A percentile compares a stretch with the other conserved stretches of the same genome.
Conservation (phyloP, 2,329 filamentous ascomycete genomes). For the Neoarthrinium moseri region DNA sequence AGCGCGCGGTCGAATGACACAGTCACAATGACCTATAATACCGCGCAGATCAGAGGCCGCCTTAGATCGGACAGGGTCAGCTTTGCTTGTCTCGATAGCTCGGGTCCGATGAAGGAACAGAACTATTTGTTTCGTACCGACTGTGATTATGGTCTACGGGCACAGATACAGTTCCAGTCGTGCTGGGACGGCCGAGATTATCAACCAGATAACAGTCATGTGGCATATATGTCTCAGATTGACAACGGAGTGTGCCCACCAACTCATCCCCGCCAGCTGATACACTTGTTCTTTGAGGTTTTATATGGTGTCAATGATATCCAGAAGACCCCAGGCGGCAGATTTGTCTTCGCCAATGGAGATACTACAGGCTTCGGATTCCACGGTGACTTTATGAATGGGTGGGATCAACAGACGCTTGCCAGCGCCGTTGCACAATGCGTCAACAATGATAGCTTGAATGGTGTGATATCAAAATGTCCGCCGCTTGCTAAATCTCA, state of each 20-base stretch:
- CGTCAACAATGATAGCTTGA: constrained; percentile 5
- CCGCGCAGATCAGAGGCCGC: constrained; percentile 27
- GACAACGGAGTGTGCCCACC: constrained; percentile 41
- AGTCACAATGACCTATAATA: constrained; percentile 30
- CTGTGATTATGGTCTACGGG: neutral
- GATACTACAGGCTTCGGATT: constrained; percentile 51
- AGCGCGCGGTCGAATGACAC: constrained; percentile 29
- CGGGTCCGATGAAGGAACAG: constrained; percentile 19
- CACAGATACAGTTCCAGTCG: constrained; percentile 58
- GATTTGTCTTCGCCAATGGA: constrained; percentile 44
- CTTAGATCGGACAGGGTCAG: constrained; percentile 29
- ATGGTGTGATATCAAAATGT: neutral
- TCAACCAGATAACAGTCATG: constrained; percentile 36
- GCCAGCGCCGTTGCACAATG: constrained; percentile 1
- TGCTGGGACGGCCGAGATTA: constrained; percentile 63
- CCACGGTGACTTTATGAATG: constrained; percentile 53
- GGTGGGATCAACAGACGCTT: constrained; percentile 40
- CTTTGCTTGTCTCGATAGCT: constrained; percentile 24
- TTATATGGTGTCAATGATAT: constrained; percentile 28
- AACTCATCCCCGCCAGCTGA: constrained; percentile 42
- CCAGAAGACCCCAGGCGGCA: constrained; percentile 19
- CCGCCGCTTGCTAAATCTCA: constrained; percentile 18
- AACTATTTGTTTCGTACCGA: constrained; percentile 50
- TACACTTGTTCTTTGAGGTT: constrained; percentile 39
- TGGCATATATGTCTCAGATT: constrained; percentile 34